Conservation (phyloP, 1,284 basidiomycete species). For the Naganishia albida region DNA sequence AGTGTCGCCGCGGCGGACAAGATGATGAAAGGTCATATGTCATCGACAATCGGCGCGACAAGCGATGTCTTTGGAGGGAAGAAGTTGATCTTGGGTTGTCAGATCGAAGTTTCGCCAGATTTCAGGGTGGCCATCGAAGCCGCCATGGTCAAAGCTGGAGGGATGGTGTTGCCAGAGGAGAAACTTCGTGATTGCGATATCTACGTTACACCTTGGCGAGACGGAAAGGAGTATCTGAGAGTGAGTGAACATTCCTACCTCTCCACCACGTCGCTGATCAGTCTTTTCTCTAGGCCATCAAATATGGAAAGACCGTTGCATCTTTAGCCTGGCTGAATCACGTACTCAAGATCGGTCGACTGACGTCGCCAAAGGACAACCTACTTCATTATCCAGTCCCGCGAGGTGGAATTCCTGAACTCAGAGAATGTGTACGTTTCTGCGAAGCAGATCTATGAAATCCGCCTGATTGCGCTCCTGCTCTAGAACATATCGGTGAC, state of each 20-base stretch:
- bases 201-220: constrained; percentile 67
- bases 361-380: constrained; percentile 68
- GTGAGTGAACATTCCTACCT: constrained; percentile 35
- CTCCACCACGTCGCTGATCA: neutral
- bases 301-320: constrained; percentile 66
- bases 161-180: constrained; percentile 57
- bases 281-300: constrained; percentile 59
- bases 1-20: neutral
- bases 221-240: constrained; percentile 67
- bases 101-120: constrained; percentile 58
- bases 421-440: constrained; percentile 54
- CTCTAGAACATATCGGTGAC: constrained; percentile 79
- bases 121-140: constrained; percentile 62
- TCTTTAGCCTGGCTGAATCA: constrained; percentile 79
- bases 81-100: constrained; percentile 62
- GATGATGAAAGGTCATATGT: constrained; percentile 1
- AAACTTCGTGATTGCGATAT: constrained; percentile 61
- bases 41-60: neutral
- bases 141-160: constrained; percentile 63
- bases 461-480: too few species aligned
- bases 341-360: constrained; percentile 64
- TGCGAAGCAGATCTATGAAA: constrained; percentile 60
- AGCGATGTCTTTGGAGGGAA: constrained; percentile 57
- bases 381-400: constrained; percentile 64
- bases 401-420: constrained; percentile 53